These are phyloP conservation scores for Colletotrichum karsti DNA, from an alignment of 2,329 filamentous ascomycete genomes.

Conservation along the genomic window DNA sequence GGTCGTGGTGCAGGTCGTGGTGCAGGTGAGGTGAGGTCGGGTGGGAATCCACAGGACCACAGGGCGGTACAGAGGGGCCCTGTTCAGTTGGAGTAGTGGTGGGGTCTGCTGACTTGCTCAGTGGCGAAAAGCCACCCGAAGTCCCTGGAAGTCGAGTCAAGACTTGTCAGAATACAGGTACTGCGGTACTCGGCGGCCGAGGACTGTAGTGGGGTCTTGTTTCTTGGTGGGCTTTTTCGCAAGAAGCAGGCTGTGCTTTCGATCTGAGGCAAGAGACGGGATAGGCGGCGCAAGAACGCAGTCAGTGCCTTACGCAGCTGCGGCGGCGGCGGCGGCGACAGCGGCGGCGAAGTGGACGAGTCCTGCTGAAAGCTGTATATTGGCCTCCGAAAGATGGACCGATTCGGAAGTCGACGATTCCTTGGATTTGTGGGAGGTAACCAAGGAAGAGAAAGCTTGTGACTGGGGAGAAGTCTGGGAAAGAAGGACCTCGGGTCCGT, in stretches of 20 bases:
- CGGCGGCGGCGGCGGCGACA: neutral
- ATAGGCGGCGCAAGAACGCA: neutral
- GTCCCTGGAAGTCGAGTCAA: slow-evolving; percentile 29
- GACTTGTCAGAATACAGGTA: slow-evolving; percentile 28
- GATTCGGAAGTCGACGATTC: neutral
- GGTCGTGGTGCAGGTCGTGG: slow-evolving; percentile 18
- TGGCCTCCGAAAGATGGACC: slow-evolving; percentile 1
- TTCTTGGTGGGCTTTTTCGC: slow-evolving; percentile 20
- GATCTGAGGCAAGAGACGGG: slow-evolving; percentile 8
- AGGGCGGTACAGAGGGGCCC: slow-evolving; percentile 28
- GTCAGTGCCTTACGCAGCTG: too few species aligned
- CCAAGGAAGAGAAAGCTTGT: slow-evolving; percentile 26
- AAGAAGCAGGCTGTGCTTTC: slow-evolving; percentile 25
- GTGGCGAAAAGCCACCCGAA: slow-evolving; percentile 30
- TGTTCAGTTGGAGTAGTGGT: slow-evolving; percentile 29
- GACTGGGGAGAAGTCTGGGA: slow-evolving; percentile 16
- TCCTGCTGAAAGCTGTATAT: neutral
- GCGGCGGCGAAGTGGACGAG: neutral
- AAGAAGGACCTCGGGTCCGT: slow-evolving; percentile 19
- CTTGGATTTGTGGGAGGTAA: slow-evolving; percentile 20
- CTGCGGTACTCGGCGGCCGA: slow-evolving; percentile 28
- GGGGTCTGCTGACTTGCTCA: slow-evolving; percentile 30
- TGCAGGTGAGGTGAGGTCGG: too few species aligned
- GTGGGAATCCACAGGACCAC: slow-evolving; percentile 29
- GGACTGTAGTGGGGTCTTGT: slow-evolving; percentile 15